These are phyloP conservation scores for Rhodotorula sp. DNA, from an alignment of 1,284 basidiomycete species.

Conservation along the genomic window DNA sequence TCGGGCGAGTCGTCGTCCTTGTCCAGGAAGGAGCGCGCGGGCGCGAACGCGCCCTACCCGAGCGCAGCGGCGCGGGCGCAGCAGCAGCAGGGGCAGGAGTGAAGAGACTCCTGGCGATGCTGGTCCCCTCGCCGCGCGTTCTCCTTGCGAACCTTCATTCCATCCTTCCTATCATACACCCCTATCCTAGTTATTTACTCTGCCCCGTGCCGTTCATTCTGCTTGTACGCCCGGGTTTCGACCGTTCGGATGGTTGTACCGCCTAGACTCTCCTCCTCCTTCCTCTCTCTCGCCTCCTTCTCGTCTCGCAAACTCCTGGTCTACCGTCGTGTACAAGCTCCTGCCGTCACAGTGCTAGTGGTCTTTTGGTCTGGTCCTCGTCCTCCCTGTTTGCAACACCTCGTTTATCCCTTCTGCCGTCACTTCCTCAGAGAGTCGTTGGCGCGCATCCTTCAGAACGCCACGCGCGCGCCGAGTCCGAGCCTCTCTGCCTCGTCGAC, in stretches of 20 bases:
- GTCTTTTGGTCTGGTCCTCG: background rate
- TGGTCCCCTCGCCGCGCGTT: background rate
- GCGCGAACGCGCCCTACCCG: constrained; percentile 12
- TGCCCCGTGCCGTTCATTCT: too few species aligned
- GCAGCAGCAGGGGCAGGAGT: constrained; percentile 6
- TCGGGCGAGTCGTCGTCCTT: background rate
- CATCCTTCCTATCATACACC: background rate
- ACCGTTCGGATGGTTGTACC: too few species aligned
- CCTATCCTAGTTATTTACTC: background rate
- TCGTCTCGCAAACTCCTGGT: background rate
- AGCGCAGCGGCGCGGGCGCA: constrained; percentile 19
- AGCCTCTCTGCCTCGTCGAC: constrained; percentile 31
- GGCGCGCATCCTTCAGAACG: constrained; percentile 15
- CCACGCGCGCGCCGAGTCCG: constrained; percentile 17
- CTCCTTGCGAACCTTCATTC: too few species aligned
- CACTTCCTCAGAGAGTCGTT: too few species aligned
- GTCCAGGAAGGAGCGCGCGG: constrained; percentile 3
- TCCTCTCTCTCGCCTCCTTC: background rate
- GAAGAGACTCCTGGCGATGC: background rate
- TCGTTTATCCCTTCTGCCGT: background rate
- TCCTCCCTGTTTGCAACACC: background rate
- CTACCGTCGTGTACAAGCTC: too few species aligned
- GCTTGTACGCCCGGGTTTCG: too few species aligned
- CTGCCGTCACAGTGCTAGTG: too few species aligned
- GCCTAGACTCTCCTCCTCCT: background rate